Conservation (phyloP, 129 eudicot species). For the Mikania micrantha region DNA sequence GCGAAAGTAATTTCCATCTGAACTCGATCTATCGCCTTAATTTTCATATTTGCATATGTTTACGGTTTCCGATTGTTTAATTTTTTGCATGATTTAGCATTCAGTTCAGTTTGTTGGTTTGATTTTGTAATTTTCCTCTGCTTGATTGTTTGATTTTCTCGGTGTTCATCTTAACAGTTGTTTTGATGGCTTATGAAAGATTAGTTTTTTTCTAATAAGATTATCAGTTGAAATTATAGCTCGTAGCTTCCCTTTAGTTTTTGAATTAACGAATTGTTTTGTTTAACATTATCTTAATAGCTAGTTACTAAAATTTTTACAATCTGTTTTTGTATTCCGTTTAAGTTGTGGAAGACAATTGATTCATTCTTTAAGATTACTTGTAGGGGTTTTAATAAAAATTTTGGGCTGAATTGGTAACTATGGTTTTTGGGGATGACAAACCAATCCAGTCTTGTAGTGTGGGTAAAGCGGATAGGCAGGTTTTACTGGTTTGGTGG, state of each 20-base stretch:
- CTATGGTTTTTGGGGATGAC: too few relatives aligned
- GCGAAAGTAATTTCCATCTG: constrained; percentile 46
- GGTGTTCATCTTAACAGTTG: too few relatives aligned
- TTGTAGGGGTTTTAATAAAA: too few relatives aligned
- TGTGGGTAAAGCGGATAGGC: too few relatives aligned
- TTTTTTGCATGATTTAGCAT: not conserved
- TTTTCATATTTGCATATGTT: not conserved
- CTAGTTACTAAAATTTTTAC: not conserved
- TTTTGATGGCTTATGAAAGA: too few relatives aligned
- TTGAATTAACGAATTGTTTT: not conserved
- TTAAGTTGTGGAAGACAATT: not conserved
- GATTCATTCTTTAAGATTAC: not conserved
- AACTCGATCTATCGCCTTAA: not conserved
- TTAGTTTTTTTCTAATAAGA: too few relatives aligned
- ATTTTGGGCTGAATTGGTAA: too few relatives aligned
- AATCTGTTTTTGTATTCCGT: not conserved
- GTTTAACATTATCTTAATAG: not conserved
- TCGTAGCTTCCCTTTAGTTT: not conserved
- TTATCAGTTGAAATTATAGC: not conserved
- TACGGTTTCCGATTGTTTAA: not conserved
- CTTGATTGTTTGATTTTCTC: too few relatives aligned
- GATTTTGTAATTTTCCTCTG: not conserved
- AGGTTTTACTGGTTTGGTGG: too few relatives aligned
- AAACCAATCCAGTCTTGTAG: too few relatives aligned
- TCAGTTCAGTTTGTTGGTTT: not conserved